These are phyloP conservation scores for Hypoxylon sp. DNA, from an alignment of 2,329 filamentous ascomycete species.

Conservation along the genomic window DNA sequence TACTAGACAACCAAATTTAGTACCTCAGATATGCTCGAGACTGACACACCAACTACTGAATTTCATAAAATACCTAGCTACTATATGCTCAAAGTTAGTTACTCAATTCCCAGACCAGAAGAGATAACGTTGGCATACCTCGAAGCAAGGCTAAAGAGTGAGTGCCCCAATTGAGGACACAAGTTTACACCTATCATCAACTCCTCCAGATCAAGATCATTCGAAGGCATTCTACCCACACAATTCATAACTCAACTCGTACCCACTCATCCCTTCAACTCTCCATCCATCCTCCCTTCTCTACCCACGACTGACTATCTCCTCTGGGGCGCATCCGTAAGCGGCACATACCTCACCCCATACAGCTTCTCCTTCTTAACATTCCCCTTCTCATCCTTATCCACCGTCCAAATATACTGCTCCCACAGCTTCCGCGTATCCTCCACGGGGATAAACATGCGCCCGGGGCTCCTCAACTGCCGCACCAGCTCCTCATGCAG, in stretches of 20 bases:
- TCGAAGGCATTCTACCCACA: background rate
- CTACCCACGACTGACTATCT: background rate
- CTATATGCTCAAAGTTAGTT: background rate
- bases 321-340: slow-evolving; percentile 76
- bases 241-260: background rate
- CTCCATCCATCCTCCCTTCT: background rate
- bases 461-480: slow-evolving; percentile 84
- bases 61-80: background rate
- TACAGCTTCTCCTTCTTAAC: slow-evolving; percentile 74
- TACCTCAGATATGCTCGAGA: background rate
- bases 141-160: background rate
- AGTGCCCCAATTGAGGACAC: too few species aligned
- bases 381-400: slow-evolving; percentile 77
- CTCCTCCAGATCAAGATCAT: background rate
- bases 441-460: slow-evolving; percentile 84
- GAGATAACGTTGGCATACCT: background rate
- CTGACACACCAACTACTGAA: background rate
- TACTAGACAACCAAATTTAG: background rate
- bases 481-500: slow-evolving; percentile 80
- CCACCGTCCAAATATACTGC: slow-evolving; percentile 81
- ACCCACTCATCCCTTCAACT: background rate
- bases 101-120: background rate
- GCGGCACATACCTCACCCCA: slow-evolving; percentile 82
- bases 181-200: background rate
- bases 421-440: slow-evolving; percentile 54